Evolutionary conservation across 1,284 basidiomycete genomes (phyloP).

Genomic region (Pseudomicrostroma phylloplanum): DNA sequence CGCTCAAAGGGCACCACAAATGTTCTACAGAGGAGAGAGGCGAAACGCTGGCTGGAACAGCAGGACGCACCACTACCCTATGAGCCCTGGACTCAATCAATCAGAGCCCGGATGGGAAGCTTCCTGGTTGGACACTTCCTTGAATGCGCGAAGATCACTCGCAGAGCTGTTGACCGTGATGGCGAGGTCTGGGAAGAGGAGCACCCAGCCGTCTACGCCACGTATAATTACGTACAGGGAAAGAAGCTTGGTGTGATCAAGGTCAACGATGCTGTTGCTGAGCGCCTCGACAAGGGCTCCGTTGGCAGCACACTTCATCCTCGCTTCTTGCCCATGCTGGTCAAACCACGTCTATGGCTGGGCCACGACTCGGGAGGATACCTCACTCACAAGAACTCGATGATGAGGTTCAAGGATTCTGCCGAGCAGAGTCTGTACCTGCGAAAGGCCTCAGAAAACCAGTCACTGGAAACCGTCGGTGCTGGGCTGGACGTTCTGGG

Average conservation of each 20-base stretch:
- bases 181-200: slow-evolving; percentile 57
- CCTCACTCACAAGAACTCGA: slow-evolving; percentile 52
- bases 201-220: slow-evolving; percentile 86
- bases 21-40: neutral
- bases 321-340: slow-evolving; percentile 90
- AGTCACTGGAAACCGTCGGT: slow-evolving; percentile 77
- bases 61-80: slow-evolving; percentile 25
- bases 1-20: neutral
- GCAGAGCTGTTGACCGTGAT: slow-evolving; percentile 53
- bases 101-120: slow-evolving; percentile 72
- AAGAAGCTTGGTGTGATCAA: slow-evolving; percentile 85
- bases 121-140: slow-evolving; percentile 77
- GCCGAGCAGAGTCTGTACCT: slow-evolving; percentile 80
- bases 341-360: slow-evolving; percentile 83
- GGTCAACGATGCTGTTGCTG: slow-evolving; percentile 73
- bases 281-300: slow-evolving; percentile 71
- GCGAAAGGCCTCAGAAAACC: slow-evolving; percentile 65
- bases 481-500: slow-evolving; percentile 85
- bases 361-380: slow-evolving; percentile 76
- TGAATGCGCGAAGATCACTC: slow-evolving; percentile 71
- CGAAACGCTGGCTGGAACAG: slow-evolving; percentile 3
- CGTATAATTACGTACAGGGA: slow-evolving; percentile 87
- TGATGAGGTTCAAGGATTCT: slow-evolving; percentile 88
- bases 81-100: slow-evolving; percentile 61
- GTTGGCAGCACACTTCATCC: slow-evolving; percentile 77